Conservation (phyloP, 768 basidiomycete species). For the Dioszegia hungarica region DNA sequence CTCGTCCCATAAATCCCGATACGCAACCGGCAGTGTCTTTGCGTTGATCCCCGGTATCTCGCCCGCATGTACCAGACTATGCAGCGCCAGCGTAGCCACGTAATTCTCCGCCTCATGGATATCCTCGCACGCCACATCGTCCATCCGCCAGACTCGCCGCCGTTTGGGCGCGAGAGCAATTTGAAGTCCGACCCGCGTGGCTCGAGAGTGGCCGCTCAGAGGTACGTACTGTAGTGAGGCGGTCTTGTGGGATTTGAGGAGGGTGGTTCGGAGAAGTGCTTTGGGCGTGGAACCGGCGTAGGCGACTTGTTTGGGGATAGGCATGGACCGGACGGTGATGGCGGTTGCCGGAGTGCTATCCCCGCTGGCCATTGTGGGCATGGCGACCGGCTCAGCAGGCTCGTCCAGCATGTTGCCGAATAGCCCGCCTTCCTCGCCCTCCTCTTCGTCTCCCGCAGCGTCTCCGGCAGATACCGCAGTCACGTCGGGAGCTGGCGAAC, state of each 20-base stretch:
- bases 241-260: conserved; percentile 52
- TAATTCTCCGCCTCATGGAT: conserved; percentile 82
- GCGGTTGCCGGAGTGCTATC: conserved; percentile 18
- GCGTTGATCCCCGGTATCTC: conserved; percentile 56
- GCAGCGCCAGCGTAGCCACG: conserved; percentile 76
- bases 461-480: too few relatives aligned
- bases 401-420: conserved; percentile 71
- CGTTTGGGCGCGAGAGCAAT: conserved; percentile 64
- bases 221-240: conserved; percentile 66
- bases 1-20: conserved; percentile 88
- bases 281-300: conserved; percentile 68
- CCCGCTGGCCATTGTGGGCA: too few relatives aligned
- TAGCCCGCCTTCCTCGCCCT: conserved; percentile 53
- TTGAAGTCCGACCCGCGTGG: conserved; percentile 64
- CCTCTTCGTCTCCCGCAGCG: conserved; percentile 6
- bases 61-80: conserved; percentile 57
- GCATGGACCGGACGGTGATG: conserved; percentile 61
- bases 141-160: conserved; percentile 71
- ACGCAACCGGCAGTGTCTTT: conserved; percentile 71
- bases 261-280: conserved; percentile 58
- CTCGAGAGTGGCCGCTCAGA: conserved; percentile 68
- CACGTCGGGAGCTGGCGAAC: not conserved
- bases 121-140: conserved; percentile 73
- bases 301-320: conserved; percentile 75
- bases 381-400: conserved; percentile 13